Evolutionary conservation across 257 asterid species (phyloP), one percentile per base, ranked within the genome.

Genomic region (Buddleja alternifolia): DNA sequence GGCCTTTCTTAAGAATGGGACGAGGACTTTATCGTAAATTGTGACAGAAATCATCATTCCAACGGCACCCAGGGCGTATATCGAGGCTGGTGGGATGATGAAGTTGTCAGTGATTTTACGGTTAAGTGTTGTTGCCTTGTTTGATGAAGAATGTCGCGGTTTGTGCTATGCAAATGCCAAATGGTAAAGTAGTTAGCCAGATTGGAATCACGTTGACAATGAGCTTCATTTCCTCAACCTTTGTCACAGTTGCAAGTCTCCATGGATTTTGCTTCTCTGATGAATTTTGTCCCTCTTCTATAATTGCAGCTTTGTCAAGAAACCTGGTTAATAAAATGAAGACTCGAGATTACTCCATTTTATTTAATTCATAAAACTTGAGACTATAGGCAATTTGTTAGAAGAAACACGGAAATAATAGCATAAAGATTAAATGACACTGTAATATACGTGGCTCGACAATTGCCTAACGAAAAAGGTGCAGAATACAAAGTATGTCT

Each of bases 131-230:
- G 83, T n/a, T 76, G 67, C 93, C 79, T 77, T 93, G 99, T 71
- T 93, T 93, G 81, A 88, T 87, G 84, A 93, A 90, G 85, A 93
- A 90, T 6, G 99, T 93, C 41, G 89, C 20, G 63, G 79, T 73
- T 56, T 93, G 99, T 11, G 97, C 92, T 3, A 87, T 56, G 17
- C 93, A 81, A 5, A 93, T 83, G 0, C 97, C 97, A 69, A 89
- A 90, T 4, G 95, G 94, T 15, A 93, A 61, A 0, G 90, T 73
- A 2, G 97, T 87, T 14, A 93, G 39, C 97, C 97, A 90, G 47
- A 90, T 82, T 7, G 99, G 99, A 5, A 87, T 77, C 84, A 87
- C 74, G 90, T 83, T 88, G 69, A 88, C 58, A 4, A 93, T 47
- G 1, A 88, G 90, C 80, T 93, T 93, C 67, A 84, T 41, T 58